Percentiles rank a stretch among this genome's conserved stretches.
Conservation (phyloP, 257 asterid species). For the Linaria vulgaris region DNA sequence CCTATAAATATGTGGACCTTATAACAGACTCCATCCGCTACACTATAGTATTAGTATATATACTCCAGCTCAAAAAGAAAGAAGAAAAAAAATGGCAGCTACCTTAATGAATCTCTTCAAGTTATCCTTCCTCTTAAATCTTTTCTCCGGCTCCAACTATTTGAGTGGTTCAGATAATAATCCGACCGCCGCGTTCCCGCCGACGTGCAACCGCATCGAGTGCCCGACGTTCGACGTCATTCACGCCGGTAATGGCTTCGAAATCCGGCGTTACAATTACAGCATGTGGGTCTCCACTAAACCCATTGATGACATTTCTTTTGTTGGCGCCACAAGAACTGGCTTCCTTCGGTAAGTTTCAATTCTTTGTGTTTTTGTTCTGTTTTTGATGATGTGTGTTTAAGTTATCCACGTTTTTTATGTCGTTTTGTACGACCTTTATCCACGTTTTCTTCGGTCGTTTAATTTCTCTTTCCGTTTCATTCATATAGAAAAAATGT, state of each 20-base stretch:
- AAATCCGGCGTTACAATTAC: constrained; percentile 81
- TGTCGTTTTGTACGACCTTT: too few species aligned
- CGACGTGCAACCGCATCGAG: constrained; percentile 75
- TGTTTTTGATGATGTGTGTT: background rate
- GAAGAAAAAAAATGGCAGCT: constrained; percentile 31
- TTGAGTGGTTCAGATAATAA: constrained; percentile 10
- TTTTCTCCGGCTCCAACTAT: constrained; percentile 25
- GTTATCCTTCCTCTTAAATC: constrained; percentile 33
- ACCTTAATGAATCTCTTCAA: constrained; percentile 22
- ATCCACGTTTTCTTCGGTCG: too few species aligned
- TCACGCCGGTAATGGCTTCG: constrained; percentile 66
- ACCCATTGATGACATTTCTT: constrained; percentile 69
- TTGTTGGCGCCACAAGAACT: constrained; percentile 52
- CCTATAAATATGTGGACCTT: too few species aligned
- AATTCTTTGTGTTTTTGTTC: background rate
- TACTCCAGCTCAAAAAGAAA: too few species aligned
- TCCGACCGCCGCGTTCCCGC: constrained; percentile 47
- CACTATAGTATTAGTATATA: too few species aligned
- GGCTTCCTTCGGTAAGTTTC: constrained; percentile 61
- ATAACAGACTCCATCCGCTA: background rate
- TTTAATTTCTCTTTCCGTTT: too few species aligned
- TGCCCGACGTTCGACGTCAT: constrained; percentile 78
- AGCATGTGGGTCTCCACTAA: constrained; percentile 72
- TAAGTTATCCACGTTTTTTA: too few species aligned
- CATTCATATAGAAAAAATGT: too few species aligned